Base-by-base conservation (phyloP, 208 protist genomes). In the Blastocrithidia nonstop region DNA sequence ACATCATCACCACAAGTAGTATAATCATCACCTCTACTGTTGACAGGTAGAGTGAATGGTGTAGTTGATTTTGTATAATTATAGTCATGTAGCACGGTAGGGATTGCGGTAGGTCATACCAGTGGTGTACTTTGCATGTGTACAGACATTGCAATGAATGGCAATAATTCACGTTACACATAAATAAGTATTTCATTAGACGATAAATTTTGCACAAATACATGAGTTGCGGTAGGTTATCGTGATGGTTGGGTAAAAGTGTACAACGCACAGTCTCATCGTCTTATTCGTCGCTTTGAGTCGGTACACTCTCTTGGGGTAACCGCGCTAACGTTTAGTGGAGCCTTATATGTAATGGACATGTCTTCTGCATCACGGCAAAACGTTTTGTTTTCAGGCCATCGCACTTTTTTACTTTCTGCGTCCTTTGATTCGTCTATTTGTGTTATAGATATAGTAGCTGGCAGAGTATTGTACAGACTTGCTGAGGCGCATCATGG, bases 231-330 rank as follows among this genome's bases (percentile, higher is more conserved):
- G 0, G 69, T 84, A 3, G 82, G 82, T 19, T 88, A 84, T 51
- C 73, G 82, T 9, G 75, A 86, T 45, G 82, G 82, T 1, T 67
- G 59, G 51, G 66, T 92, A 11, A 85, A 86, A 49, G 61, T 92
- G 21, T 92, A 81, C 60, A 80, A 86, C 42, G 29, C 61, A 3
- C 52, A 60, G 24, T 71, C 51, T 13, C 61, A 65, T 54, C 76
- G 81, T 44, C 55, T 92, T 23, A 58, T 84, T 27, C 70, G 82
- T 11, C 71, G 73, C 28, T 88, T 92, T 52, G 39, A 61, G 21
- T 48, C 56, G 27, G 62, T 65, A 32, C 77, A 92, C 54, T 20
- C 50, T 6, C 57, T 71, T 16, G 82, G 82, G 28, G 67, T 92
- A 15, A 85, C 61, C 5, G 43, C 63, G 5, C 29, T 88, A 17